Conservation (phyloP, 2,329 filamentous ascomycete genomes). For the Fonsecaea pedrosoi region DNA sequence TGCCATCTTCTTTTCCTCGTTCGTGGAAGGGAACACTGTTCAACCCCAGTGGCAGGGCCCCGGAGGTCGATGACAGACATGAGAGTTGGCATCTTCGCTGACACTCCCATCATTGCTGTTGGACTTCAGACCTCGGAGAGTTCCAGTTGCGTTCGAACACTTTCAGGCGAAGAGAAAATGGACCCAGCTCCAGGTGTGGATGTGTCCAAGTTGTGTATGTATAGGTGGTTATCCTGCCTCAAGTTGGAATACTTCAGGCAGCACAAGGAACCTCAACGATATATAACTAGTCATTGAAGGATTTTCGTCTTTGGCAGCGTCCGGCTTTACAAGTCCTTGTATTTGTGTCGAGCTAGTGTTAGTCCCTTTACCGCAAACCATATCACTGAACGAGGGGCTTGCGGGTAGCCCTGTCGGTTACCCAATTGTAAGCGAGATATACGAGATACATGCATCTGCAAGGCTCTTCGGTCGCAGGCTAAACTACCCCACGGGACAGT, state of each 20-base stretch:
- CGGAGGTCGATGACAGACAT: constrained; percentile 10
- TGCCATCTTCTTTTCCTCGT: constrained; percentile 26
- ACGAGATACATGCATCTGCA: not conserved
- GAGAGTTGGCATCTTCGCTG: not conserved
- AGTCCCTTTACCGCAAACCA: not conserved
- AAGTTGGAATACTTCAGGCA: not conserved
- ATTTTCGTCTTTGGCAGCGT: not conserved
- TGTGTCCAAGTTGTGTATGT: not conserved
- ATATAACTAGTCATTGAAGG: not conserved
- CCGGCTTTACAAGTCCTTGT: not conserved
- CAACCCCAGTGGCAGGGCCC: not conserved
- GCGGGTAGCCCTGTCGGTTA: not conserved
- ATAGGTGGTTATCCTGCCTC: not conserved
- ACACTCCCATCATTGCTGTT: not conserved
- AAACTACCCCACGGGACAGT: not conserved
- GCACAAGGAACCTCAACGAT: not conserved
- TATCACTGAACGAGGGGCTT: not conserved
- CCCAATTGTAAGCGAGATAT: not conserved
- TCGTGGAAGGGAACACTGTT: not conserved
- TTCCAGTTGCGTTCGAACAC: not conserved
- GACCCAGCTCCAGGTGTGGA: no score
- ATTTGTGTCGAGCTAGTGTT: not conserved
- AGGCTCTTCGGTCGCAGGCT: not conserved
- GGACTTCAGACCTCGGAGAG: not conserved
- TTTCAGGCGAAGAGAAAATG: not conserved